Evolutionary conservation across 306 rosid genomes (phyloP).

Genomic region (Cicer cuneatum): DNA sequence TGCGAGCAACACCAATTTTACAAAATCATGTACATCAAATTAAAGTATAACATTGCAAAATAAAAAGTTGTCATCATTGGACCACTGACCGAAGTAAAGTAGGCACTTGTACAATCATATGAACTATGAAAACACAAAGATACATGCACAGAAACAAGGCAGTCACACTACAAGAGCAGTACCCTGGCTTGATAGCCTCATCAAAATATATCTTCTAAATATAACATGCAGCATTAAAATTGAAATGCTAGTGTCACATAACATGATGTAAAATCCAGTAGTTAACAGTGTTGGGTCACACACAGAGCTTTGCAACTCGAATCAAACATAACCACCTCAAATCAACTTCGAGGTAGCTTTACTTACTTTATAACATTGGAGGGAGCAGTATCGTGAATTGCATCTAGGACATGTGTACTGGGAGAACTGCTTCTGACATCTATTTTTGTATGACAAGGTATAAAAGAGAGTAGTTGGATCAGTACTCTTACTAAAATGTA

Average conservation of each 20-base stretch:
- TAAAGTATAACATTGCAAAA: slow-evolving; percentile 34
- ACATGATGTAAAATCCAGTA: slow-evolving; percentile 7
- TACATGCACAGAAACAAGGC: slow-evolving; percentile 20
- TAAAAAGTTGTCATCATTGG: slow-evolving; percentile 4
- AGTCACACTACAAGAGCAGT: background rate
- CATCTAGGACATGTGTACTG: slow-evolving; percentile 96
- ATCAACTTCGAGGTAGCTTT: background rate
- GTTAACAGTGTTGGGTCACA: background rate
- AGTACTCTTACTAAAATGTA: background rate
- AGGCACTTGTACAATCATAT: slow-evolving; percentile 18
- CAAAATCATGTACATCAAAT: slow-evolving; percentile 22
- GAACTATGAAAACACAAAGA: slow-evolving; percentile 28
- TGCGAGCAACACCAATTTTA: background rate
- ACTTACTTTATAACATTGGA: slow-evolving; percentile 83
- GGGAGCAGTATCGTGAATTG: slow-evolving; percentile 87
- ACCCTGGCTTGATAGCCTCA: slow-evolving; percentile 6
- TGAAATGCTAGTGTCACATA: slow-evolving; percentile 23
- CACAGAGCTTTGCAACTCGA: slow-evolving; percentile 12
- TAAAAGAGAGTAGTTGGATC: slow-evolving; percentile 13
- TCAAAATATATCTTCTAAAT: slow-evolving; percentile 4
- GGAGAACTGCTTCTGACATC: slow-evolving; percentile 94
- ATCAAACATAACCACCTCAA: slow-evolving; percentile 34
- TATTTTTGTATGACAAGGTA: slow-evolving; percentile 39
- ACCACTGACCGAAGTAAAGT: slow-evolving; percentile 7
- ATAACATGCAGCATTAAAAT: slow-evolving; percentile 1